Percentiles rank a stretch among this genome's conserved stretches.
Evolutionary conservation across 1,284 basidiomycete species (phyloP).

Genomic region (Pisolithus thermaeus): DNA sequence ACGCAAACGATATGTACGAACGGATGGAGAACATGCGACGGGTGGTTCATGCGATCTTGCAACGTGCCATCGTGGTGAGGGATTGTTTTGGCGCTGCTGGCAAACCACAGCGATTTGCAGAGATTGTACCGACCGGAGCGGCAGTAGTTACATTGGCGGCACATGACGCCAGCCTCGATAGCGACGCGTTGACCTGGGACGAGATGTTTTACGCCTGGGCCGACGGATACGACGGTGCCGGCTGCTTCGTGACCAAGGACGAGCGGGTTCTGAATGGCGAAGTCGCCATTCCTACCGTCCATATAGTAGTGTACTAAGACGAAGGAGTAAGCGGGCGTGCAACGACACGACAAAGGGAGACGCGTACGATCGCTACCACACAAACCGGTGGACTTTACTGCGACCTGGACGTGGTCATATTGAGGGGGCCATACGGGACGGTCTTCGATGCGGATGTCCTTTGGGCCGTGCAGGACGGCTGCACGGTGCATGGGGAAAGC

Average conservation of each 20-base stretch:
- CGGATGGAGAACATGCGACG: constrained; percentile 80
- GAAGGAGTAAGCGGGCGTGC: constrained; percentile 9
- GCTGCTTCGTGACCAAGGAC: constrained; percentile 92
- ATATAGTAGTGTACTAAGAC: constrained; percentile 80
- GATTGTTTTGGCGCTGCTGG: constrained; percentile 84
- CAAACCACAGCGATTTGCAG: constrained; percentile 86
- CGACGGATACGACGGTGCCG: constrained; percentile 74
- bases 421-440: constrained; percentile 64
- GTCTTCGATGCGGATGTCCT: constrained; percentile 67
- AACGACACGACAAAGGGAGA: constrained; percentile 1
- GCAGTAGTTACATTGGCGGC: constrained; percentile 67
- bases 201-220: constrained; percentile 59
- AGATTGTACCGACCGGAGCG: constrained; percentile 86
- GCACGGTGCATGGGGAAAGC: constrained; percentile 52
- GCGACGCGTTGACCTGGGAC: constrained; percentile 86
- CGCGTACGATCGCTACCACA: constrained; percentile 87
- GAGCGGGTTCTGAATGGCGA: constrained; percentile 76
- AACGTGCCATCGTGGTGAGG: constrained; percentile 93
- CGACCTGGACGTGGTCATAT: constrained; percentile 65
- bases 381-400: constrained; percentile 78
- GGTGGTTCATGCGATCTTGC: constrained; percentile 85
- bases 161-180: constrained; percentile 90
- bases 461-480: constrained; percentile 66
- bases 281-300: constrained; percentile 88
- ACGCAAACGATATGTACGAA: constrained; percentile 37